These are phyloP conservation scores for Sparassis latifolia DNA, from an alignment of 1,284 basidiomycete species.

Conservation along the genomic window DNA sequence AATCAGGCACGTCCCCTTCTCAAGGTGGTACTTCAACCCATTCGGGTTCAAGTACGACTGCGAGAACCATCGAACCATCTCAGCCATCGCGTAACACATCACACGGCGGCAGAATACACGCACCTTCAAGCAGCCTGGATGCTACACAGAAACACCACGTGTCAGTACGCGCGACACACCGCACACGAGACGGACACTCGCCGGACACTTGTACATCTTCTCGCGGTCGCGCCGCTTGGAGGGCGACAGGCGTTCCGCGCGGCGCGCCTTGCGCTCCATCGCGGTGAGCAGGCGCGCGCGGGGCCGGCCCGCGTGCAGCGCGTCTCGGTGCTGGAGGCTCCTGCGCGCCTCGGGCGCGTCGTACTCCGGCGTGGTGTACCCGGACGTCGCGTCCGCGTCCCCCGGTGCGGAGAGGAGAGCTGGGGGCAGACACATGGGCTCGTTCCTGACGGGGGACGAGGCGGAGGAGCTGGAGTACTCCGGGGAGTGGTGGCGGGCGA, in stretches of 20 bases:
- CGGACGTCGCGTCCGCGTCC: neutral
- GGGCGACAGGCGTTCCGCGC: neutral
- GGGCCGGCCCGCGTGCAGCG: constrained; percentile 1
- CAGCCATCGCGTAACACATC: neutral
- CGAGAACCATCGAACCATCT: constrained; percentile 3
- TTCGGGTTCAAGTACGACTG: constrained; percentile 56
- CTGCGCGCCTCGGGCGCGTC: neutral
- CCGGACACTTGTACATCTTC: constrained; percentile 32
- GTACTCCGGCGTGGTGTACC: neutral
- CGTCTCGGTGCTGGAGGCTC: neutral
- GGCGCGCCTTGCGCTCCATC: constrained; percentile 2
- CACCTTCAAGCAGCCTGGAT: constrained; percentile 28
- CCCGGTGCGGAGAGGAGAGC: constrained; percentile 16
- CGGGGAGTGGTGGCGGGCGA: constrained; percentile 8
- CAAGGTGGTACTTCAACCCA: constrained; percentile 55
- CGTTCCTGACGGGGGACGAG: constrained; percentile 12
- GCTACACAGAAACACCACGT: constrained; percentile 11
- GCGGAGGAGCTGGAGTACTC: constrained; percentile 13
- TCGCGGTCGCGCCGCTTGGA: constrained; percentile 22
- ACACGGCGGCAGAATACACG: neutral
- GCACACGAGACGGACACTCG: constrained; percentile 17
- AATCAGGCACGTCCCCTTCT: constrained; percentile 52
- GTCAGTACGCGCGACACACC: neutral
- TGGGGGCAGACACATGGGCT: constrained; percentile 23
- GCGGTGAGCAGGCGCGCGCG: constrained; percentile 8